Conservation (phyloP, 441 rosid species). For the Syzygium syzygioides region DNA sequence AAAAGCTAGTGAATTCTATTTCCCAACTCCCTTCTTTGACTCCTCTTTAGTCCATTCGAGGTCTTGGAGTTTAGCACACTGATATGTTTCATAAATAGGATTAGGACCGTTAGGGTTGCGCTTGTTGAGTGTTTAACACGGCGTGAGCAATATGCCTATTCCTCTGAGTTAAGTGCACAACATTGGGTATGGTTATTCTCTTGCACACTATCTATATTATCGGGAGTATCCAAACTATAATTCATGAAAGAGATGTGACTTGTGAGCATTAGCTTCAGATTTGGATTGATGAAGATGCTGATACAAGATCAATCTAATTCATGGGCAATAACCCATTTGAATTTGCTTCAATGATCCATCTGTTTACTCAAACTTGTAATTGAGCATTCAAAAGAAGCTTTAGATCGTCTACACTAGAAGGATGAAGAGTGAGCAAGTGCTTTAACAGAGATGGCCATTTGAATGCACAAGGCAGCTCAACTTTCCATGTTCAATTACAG, state of each 20-base stretch:
- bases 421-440: not conserved
- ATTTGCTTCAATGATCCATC: not conserved
- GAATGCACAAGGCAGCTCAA: not conserved
- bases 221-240: not conserved
- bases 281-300: not conserved
- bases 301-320: not conserved
- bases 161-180: not conserved
- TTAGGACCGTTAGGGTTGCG: not conserved
- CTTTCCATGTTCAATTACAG: not conserved
- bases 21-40: not conserved
- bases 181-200: not conserved
- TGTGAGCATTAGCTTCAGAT: not conserved
- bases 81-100: not conserved
- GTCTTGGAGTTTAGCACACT: not conserved
- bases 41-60: not conserved
- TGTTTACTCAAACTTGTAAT: not conserved
- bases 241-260: not conserved
- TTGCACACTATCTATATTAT: not conserved
- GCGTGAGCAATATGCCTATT: not conserved
- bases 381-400: not conserved
- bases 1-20: not conserved
- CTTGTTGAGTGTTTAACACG: not conserved
- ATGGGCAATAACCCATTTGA: not conserved
- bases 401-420: not conserved
- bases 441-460: not conserved